Base-by-base conservation (phyloP, 768 basidiomycete species). In the Boletus pseudo-olivaceus region DNA sequence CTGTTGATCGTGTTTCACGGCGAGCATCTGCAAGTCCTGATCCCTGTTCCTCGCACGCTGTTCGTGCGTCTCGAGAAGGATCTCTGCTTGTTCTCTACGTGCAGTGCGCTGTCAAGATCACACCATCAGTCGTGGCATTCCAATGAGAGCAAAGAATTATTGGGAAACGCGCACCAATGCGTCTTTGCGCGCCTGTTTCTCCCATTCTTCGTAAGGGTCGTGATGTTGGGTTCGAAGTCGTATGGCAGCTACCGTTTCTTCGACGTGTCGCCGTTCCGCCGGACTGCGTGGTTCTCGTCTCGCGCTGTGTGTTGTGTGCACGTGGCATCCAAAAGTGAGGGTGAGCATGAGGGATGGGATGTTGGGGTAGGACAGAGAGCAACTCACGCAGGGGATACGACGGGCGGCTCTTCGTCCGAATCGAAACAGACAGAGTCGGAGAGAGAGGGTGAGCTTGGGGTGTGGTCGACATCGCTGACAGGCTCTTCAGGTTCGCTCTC, bases 191-290 rank as follows among this genome's bases (percentile, higher is more conserved):
- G 76, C 69, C 53, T 77, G 68, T 53, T 78, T 77, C 66, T 80
- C 80, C 72, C 79, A 76, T 34, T 81, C 79, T 59, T 80, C 78
- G 43, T 77, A 78, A 3, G 75, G 75, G 56, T 80, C 80, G 27
- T 72, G 63, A 51, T 81, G 69, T 47, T 70, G 68, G 4, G 76
- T 70, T 9, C 72, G 73, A 27, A 79, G 67, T 12, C 75, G 74
- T 17, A 80, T 77, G 2, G 78, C 75, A 1, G 77, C 75, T 1
- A 81, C 64, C 1, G 76, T 77, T 29, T 81, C 78, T 45, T 78
- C 72, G 32, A 78, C 65, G 45, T 73, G 60, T 8, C 72, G 62
- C 29, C 68, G 60, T 54, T 78, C 74, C 1, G 69, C 60, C 3
- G 65, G 58, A 33, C 62, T 69, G 7, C 58, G 62, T n/a, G 57